A percentile compares a stretch with the other conserved stretches of the same genome.
These are phyloP conservation scores for Malus sylvestris DNA, from an alignment of 306 rosid genomes.

Conservation along the genomic window DNA sequence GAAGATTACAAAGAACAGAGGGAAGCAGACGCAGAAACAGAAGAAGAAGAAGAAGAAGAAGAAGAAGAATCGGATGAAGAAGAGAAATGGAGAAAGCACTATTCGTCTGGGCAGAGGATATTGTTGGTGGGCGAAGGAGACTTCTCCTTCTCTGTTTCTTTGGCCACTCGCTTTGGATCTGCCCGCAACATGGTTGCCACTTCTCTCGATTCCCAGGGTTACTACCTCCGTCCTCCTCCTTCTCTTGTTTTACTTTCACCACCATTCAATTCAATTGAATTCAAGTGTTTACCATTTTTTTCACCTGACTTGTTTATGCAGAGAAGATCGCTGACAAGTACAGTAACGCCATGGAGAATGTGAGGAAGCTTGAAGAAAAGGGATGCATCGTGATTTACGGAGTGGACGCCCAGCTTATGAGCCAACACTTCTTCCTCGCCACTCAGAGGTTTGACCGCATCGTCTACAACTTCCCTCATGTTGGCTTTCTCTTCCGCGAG, in stretches of 20 bases:
- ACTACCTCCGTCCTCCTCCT: not conserved
- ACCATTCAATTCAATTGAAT: not conserved
- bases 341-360: slow-evolving; percentile 47
- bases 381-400: slow-evolving; percentile 53
- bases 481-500: slow-evolving; percentile 68
- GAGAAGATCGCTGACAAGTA: slow-evolving; percentile 51
- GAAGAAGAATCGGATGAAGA: slow-evolving; percentile 13
- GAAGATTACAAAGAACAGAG: not conserved
- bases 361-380: slow-evolving; percentile 62
- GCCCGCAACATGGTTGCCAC: slow-evolving; percentile 68
- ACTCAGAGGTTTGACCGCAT: slow-evolving; percentile 76
- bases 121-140: slow-evolving; percentile 83
- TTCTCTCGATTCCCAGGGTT: slow-evolving; percentile 65
- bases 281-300: not conserved
- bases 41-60: not conserved
- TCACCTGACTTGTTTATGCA: not conserved
- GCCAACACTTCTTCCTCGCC: slow-evolving; percentile 62
- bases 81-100: slow-evolving; percentile 57
- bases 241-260: not conserved
- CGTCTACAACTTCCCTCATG: slow-evolving; percentile 83
- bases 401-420: slow-evolving; percentile 63
- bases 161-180: slow-evolving; percentile 55
- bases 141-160: slow-evolving; percentile 57
- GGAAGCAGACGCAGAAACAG: not conserved
- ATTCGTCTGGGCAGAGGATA: slow-evolving; percentile 60